Evolutionary conservation across 2,329 filamentous ascomycete species (phyloP), one percentile per base, ranked within the genome.

Genomic region (Diplodia mutila): DNA sequence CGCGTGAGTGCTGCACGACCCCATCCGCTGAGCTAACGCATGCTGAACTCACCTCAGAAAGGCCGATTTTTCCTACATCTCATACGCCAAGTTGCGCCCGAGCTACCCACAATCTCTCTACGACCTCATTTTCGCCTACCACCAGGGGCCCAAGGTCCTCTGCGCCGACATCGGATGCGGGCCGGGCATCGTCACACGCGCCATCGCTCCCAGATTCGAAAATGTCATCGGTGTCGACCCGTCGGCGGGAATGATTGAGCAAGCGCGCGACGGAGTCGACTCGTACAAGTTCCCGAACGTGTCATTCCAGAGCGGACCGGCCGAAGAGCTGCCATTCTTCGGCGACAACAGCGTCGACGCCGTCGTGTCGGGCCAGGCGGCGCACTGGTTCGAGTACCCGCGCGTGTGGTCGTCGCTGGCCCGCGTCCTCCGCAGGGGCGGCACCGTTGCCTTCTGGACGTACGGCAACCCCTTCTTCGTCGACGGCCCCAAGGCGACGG

Each of bases 351-450:
- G 80, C 4, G 75, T 90, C 1, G 88, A 90, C 73, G 77, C 83
- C 70, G 78, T 83, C 1, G 78, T 82, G 0, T 81, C 83, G 0
- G 83, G 79, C 0, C 87, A 90, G 72, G 83, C 88, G 8, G 87
- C 87, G 49, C 89, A 91, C 74, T 91, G 88, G 88, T 91, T 91
- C 75, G 83, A 90, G 74, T 87, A 86, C 72, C 49, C 69, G 8
- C 80, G 78, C 48, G 81, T 85, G 3, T 90, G 86, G 85, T 82
- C 82, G 0, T 84, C 86, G 72, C 74, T 90, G 67, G 78, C 78
- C 11, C 81, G 86, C 14, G 83, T 87, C 8, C 77, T 89, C 49
- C 81, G 84, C 59, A 75, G 76, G 1, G 85, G 85, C 16, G 88
- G 87, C 18, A 86, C 85, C 0, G 71, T 90, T n/a, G 87, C 87